Base-by-base conservation (phyloP, 257 asterid genomes). In the Osmanthus fragrans region DNA sequence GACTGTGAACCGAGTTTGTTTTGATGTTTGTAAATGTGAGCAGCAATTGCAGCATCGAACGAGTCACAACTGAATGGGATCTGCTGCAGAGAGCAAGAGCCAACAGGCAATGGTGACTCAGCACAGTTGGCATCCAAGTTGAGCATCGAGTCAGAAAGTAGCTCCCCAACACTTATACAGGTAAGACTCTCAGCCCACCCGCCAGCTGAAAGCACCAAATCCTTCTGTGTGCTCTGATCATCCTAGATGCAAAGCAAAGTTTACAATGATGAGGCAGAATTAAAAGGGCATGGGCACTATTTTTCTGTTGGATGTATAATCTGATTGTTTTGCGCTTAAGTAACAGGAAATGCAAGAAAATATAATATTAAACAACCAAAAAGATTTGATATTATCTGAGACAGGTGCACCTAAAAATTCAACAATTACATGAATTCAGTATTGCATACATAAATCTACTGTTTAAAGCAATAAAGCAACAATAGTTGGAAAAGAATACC, bases 21-120 rank as follows among this genome's bases (percentile, higher is more conserved):
- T 72, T 90, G 93, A 80, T 91, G 96, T 81, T 93, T 96, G 81
- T 82, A 81, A 77, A 93, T 88, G 80, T 96, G 99, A 78, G 97
- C 97, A 71, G 97, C 97, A 84, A 96, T 93, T 79, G 99, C 99
- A 66, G 96, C 98, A 77, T 96, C 99, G 80, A 96, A 96, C 65
- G 99, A 96, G 86, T 96, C 99, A n/a, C 96, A 93, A 84, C 87
- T 87, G 76, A 92, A 88, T 7, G 98, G 89, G 58, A 65, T 84
- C 83, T 87, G 97, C 76, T 87, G 93, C 83, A 82, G 73, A 77
- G 76, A 80, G 65, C 81, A 76, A 70, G 93, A 85, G 81, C 72
- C 78, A 73, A 80, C 78, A 54, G 82, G 83, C 47, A 66, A 66
- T 5, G 85, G 80, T 73, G 85, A 88, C 71, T 84, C 85, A 27